Percentiles rank a stretch among this genome's conserved stretches.
Conservation (phyloP, 1,284 basidiomycete species). For the Ustilago shanxiensis region DNA sequence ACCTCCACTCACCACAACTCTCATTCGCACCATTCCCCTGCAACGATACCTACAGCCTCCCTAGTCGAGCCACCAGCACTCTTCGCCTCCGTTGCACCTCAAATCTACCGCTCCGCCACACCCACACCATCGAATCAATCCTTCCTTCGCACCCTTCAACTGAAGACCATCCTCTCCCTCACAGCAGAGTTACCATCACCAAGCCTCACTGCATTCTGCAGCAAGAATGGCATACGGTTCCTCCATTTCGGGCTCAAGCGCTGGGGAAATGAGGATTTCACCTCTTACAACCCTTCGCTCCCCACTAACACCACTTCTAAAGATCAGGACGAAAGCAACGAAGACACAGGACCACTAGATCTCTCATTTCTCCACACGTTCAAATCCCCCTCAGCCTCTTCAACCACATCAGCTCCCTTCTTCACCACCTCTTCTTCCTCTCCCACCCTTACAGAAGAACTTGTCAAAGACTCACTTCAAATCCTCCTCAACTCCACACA, state of each 20-base stretch:
- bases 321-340: neutral
- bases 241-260: constrained; percentile 58
- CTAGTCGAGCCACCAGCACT: constrained; percentile 55
- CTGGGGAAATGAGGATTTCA: constrained; percentile 13
- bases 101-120: constrained; percentile 61
- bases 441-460: constrained; percentile 47
- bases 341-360: neutral
- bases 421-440: constrained; percentile 22
- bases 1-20: constrained; percentile 12
- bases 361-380: constrained; percentile 28
- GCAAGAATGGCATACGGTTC: constrained; percentile 43
- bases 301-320: neutral
- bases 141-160: constrained; percentile 52
- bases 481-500: constrained; percentile 51
- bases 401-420: constrained; percentile 8
- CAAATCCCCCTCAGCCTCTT: constrained; percentile 5
- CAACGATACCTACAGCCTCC: constrained; percentile 40
- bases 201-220: constrained; percentile 47
- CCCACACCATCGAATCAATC: constrained; percentile 42
- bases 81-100: constrained; percentile 60
- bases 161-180: constrained; percentile 61
- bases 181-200: constrained; percentile 62
- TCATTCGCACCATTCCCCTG: constrained; percentile 7
- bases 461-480: constrained; percentile 64
- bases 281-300: neutral